Evolutionary conservation across 495 filamentous ascomycete genomes (phyloP).

Genomic region (Staphylotrichum tortipilum): DNA sequence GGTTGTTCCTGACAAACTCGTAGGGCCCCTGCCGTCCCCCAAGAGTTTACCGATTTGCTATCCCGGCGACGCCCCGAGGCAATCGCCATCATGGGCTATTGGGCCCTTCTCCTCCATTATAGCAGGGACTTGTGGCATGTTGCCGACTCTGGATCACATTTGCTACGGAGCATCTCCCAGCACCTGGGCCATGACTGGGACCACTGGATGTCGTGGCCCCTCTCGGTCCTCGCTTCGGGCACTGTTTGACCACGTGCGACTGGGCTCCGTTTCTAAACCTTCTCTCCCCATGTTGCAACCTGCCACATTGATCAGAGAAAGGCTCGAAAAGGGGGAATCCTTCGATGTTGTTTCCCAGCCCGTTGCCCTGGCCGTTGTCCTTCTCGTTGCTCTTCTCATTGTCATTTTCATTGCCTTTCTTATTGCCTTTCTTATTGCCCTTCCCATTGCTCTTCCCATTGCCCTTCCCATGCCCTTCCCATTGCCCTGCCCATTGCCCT

Average conservation of each 20-base stretch:
- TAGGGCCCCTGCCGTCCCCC: conserved; percentile 18
- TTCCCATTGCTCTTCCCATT: no score
- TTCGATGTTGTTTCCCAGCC: no score
- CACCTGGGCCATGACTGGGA: conserved; percentile 29
- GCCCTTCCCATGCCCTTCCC: no score
- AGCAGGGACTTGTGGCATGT: conserved; percentile 26
- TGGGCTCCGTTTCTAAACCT: no score
- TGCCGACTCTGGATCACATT: conserved; percentile 22
- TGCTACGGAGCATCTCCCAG: conserved; percentile 28
- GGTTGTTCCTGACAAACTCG: background rate
- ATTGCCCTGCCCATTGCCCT: no score
- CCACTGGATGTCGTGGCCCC: conserved; percentile 18
- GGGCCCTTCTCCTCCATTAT: conserved; percentile 25
- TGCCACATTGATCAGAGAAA: no score
- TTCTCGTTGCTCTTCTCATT: no score
- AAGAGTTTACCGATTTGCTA: conserved; percentile 20
- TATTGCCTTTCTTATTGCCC: no score
- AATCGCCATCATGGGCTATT: conserved; percentile 26
- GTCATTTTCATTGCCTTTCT: no score
- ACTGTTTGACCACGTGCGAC: conserved; percentile 23
- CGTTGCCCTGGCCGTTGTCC: no score
- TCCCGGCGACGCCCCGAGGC: conserved; percentile 20
- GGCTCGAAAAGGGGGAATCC: no score
- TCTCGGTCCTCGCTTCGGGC: conserved; percentile 6
- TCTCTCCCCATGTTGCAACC: no score